Evolutionary conservation across 2,329 filamentous ascomycete genomes (phyloP).

Genomic region (Raffaelea deltoideospora): DNA sequence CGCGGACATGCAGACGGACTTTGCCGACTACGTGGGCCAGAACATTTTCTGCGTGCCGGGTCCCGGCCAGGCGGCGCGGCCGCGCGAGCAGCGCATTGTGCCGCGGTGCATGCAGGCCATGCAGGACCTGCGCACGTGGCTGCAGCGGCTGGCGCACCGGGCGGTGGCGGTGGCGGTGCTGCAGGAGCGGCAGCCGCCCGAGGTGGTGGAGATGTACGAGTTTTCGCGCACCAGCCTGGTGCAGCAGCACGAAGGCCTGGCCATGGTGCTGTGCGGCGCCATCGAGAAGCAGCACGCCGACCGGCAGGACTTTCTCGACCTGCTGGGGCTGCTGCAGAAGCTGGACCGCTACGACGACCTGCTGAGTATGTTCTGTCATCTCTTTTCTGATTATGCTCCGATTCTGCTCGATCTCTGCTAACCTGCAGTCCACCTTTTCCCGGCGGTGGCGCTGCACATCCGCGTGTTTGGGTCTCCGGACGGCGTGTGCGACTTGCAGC

Average conservation of each 20-base stretch:
- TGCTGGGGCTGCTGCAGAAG: slow-evolving; percentile 53
- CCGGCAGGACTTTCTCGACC: slow-evolving; percentile 55
- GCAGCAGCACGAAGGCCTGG: slow-evolving; percentile 79
- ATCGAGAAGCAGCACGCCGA: slow-evolving; percentile 61
- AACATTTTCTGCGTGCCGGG: slow-evolving; percentile 36
- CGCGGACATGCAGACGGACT: slow-evolving; percentile 28
- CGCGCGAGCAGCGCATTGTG: slow-evolving; percentile 45
- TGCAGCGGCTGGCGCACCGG: slow-evolving; percentile 62
- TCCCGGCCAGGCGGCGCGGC: slow-evolving; percentile 27
- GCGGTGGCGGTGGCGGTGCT: slow-evolving; percentile 61
- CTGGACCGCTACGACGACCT: slow-evolving; percentile 62
- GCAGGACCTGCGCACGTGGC: slow-evolving; percentile 59
- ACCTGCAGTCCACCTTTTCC: slow-evolving; percentile 61
- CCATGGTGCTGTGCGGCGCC: slow-evolving; percentile 63
- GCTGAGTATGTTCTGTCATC: slow-evolving; percentile 24
- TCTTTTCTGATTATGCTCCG: not conserved
- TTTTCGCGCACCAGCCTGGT: slow-evolving; percentile 68
- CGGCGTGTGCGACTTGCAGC: slow-evolving; percentile 47
- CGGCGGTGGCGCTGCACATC: slow-evolving; percentile 62
- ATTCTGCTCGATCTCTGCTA: not conserved
- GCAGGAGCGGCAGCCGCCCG: slow-evolving; percentile 42
- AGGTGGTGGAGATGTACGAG: slow-evolving; percentile 63
- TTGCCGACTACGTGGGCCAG: slow-evolving; percentile 39
- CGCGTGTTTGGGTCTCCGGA: slow-evolving; percentile 66
- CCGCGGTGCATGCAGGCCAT: slow-evolving; percentile 64